Base-by-base conservation (phyloP, 352 stramenopile genomes). In the Globisporangium alternatum region DNA sequence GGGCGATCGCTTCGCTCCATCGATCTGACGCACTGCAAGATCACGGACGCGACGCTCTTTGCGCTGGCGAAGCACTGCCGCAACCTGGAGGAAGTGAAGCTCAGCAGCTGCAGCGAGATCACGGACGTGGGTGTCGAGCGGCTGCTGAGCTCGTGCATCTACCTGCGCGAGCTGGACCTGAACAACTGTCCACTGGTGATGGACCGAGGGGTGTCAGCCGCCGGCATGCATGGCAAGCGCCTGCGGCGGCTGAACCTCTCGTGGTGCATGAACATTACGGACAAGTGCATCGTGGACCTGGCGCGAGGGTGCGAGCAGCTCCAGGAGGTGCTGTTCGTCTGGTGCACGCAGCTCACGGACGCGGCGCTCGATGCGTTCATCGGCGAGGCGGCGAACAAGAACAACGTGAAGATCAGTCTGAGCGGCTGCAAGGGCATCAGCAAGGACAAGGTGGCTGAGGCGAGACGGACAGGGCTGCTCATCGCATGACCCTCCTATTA, bases 221-320 rank as follows among this genome's bases (percentile, higher is more conserved):
- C 91, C 10, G 84, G 77, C 31, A 55, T 37, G 5, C 74, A 89
- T 47, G 80, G 73, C 28, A 75, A 83, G 47, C 78, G 76, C 13
- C 73, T 96, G 47, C 76, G 89, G 60, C 68, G 62, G 25, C 65
- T 96, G 39, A 90, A 94, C 61, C 56, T 96, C 33, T 92, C 86
- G 54, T 96, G 88, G 88, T 95, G 86, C 70, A 88, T 94, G 74
- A 93, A 95, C 72, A 90, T 96, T 62, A 96, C 88, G 10, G 88
- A 96, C 76, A 89, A 91, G 64, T 83, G 86, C 54, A 74, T 93
- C 35, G 72, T 83, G 61, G 79, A 88, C 61, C 49, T 96, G 30
- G 82, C 82, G 31, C 70, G 70, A n/a, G 77, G 75, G 28, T 96
- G 84, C 52, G 66, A 74, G n/a, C 64, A 78, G 28, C 71, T 94